Percentiles rank a stretch among this genome's conserved stretches.
Conservation (phyloP, 2,329 filamentous ascomycete genomes). For the Fusarium cicatricum region DNA sequence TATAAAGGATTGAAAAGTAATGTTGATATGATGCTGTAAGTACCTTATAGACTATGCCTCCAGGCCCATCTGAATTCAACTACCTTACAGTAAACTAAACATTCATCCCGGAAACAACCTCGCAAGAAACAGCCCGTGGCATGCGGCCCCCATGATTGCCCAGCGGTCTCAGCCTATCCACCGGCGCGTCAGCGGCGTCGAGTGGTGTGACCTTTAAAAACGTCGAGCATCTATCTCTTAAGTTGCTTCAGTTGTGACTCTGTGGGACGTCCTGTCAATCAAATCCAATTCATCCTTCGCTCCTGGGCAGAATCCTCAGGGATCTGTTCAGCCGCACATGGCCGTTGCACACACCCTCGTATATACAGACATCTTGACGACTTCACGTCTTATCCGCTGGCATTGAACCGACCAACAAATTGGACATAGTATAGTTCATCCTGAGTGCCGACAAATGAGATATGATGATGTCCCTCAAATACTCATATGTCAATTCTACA, state of each 20-base stretch:
- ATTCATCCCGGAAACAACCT: not conserved
- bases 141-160: constrained; percentile 2
- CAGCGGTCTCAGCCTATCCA: constrained; percentile 1
- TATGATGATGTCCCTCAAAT: too few relatives aligned
- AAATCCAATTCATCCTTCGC: constrained; percentile 22
- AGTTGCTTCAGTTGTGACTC: not conserved
- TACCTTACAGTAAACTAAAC: too few relatives aligned
- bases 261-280: not conserved
- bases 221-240: constrained; percentile 1
- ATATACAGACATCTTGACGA: not conserved
- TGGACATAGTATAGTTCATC: too few relatives aligned
- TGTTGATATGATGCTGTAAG: too few relatives aligned
- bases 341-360: constrained; percentile 1
- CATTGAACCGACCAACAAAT: not conserved
- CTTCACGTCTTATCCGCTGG: not conserved
- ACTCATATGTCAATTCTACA: too few relatives aligned
- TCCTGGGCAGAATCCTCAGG: constrained; percentile 7
- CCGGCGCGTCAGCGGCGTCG: constrained; percentile 17
- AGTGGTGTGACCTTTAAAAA: constrained; percentile 32
- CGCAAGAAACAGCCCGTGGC: constrained; percentile 3
- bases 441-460: too few relatives aligned
- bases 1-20: too few relatives aligned
- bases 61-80: too few relatives aligned
- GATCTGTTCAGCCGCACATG: constrained; percentile 26
- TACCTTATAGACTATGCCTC: too few relatives aligned